Evolutionary conservation across 495 filamentous ascomycete species (phyloP).

Genomic region (Penicillium macrosclerotiorum): DNA sequence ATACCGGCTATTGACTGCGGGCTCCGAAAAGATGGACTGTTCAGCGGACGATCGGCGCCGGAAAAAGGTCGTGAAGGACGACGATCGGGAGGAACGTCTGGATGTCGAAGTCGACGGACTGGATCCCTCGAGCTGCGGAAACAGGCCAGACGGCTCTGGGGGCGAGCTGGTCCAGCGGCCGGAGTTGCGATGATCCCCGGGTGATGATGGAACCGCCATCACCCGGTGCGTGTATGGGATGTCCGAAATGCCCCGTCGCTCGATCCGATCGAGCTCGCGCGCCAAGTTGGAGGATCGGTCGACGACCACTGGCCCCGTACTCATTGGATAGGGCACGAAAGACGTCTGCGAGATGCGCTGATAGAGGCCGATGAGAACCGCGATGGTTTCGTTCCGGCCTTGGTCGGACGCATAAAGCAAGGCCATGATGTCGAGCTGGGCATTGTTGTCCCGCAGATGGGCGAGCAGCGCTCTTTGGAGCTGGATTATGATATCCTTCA

Average conservation of each 20-base stretch:
- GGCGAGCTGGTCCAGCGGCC: background rate
- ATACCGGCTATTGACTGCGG: no score
- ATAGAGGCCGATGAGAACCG: constrained; percentile 31
- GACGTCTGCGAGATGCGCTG: constrained; percentile 27
- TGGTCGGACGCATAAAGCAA: constrained; percentile 36
- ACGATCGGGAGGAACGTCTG: background rate
- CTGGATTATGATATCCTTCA: constrained; percentile 46
- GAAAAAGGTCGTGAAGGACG: background rate
- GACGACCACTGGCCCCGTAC: background rate
- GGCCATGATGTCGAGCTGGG: constrained; percentile 32
- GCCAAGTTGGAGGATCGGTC: constrained; percentile 10
- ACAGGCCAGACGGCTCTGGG: background rate
- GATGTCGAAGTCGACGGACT: background rate
- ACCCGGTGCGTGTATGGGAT: no score
- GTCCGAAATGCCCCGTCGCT: no score
- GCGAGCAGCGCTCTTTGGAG: constrained; percentile 43
- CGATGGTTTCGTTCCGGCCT: constrained; percentile 26
- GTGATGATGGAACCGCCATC: no score
- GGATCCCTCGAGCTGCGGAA: background rate
- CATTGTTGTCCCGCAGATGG: constrained; percentile 39
- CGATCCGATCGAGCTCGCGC: constrained; percentile 3
- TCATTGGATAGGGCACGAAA: constrained; percentile 7
- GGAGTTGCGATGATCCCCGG: no score
- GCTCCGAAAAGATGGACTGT: no score
- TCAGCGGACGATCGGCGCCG: background rate